Percentiles rank a stretch among this genome's conserved stretches.
phyloP scores from a whole-genome alignment of 768 basidiomycete genomes.

The Rhodocollybia butyracea region DNA sequence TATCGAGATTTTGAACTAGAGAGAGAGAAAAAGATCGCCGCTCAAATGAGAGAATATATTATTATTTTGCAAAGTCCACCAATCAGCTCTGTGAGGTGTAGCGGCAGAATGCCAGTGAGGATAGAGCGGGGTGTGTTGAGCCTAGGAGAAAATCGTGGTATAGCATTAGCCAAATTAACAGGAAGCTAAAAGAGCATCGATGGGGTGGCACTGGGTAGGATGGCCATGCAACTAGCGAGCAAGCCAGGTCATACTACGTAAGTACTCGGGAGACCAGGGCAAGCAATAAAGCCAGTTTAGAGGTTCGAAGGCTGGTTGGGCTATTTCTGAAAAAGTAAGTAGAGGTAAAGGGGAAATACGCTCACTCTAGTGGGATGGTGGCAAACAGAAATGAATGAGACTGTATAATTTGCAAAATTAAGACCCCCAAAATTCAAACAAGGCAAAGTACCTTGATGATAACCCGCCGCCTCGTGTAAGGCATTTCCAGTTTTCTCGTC shows the following conservation, averaged over 20 bases:
- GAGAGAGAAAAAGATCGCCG: background rate
- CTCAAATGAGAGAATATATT: too few relatives aligned
- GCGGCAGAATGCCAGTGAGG: background rate
- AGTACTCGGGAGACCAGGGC: background rate
- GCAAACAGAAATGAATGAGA: background rate
- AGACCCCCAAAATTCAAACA: constrained; percentile 39
- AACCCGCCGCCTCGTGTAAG: too few relatives aligned
- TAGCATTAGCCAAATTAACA: background rate
- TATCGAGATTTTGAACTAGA: background rate
- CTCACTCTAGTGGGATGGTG: background rate
- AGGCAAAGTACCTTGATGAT: background rate
- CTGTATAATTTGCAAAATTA: constrained; percentile 17
- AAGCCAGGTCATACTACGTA: background rate
- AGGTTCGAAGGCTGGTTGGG: background rate
- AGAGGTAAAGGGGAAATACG: background rate
- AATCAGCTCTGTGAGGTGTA: background rate
- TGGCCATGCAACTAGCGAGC: too few relatives aligned
- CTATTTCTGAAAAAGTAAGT: background rate
- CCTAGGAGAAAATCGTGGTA: background rate
- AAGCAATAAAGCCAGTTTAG: background rate
- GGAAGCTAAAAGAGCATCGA: too few relatives aligned
- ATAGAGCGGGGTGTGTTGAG: background rate
- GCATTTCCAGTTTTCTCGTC: too few relatives aligned
- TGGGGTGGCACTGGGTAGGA: background rate
- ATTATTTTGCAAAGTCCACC: too few relatives aligned